Evolutionary conservation across 2,329 filamentous ascomycete genomes (phyloP), one percentile per base, ranked within the genome.

Genomic region (Nothophaeocryptopus gaeumannii): DNA sequence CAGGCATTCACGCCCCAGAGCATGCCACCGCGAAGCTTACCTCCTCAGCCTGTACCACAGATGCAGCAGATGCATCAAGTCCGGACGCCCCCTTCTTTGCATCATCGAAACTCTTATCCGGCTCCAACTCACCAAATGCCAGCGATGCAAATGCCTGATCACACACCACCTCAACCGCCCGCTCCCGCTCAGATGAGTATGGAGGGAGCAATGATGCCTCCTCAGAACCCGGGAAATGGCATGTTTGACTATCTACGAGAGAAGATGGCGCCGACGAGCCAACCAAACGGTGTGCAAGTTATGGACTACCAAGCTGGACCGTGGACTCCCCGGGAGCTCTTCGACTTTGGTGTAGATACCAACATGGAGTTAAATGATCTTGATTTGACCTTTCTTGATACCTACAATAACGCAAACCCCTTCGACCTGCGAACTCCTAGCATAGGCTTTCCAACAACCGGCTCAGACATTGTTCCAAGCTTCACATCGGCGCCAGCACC

Each of bases 311-410:
- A 56, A 31, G 50, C 51, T 42, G 72, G 71, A 4, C 68, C 70
- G 30, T 70, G 66, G 56, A 74, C 72, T 5, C 73, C 73, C 11
- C 69, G 72, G 15, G 72, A 73, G 8, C 64, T 74, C 8, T 66
- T 74, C 55, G 73, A 74, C 40, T 70, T 72, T 50, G 72, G 69
- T 39, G 70, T 74, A 12, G 68, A 75, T 46, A 69, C 72, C 34
- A 72, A 74, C 46, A 65, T 75, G 46, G 71, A 73, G 36, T 62
- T 76, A 13, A 74, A 72, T 43, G 72, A 73, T 45, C 56, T 74
- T 29, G 74, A 76, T 53, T 62, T 75, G 34, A 69, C 66, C 37
- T 68, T 75, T 37, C 63, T 75, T 5, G 72, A 75, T 43, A 69
- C 70, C 8, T 74, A 74, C 58, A 75, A 73, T 54, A 68, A 71